Conservation (phyloP, 352 stramenopile genomes). For the Globisporangium ultimum region DNA sequence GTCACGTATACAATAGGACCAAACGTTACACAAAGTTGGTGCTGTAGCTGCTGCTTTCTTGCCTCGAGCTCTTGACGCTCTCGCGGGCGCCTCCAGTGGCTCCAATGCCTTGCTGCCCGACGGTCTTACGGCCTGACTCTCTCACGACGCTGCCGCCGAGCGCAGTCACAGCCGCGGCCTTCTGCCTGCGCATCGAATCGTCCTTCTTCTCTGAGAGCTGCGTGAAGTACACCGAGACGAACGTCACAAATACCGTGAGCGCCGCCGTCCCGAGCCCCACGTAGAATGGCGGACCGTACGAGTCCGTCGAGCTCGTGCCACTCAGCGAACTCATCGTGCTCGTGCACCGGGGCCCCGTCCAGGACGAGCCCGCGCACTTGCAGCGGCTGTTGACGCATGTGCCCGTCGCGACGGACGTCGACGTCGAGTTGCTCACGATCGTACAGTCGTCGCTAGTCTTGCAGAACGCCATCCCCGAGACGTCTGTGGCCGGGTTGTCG, state of each 20-base stretch:
- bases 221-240: neutral
- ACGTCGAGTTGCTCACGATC: conserved; percentile 19
- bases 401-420: conserved; percentile 23
- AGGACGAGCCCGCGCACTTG: conserved; percentile 22
- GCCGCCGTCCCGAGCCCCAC: neutral
- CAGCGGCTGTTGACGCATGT: conserved; percentile 28
- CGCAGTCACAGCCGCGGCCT: neutral
- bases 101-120: neutral
- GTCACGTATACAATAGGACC: too few species aligned
- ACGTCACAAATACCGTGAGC: conserved; percentile 2
- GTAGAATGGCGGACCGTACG: conserved; percentile 8
- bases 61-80: neutral
- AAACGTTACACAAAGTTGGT: conserved; percentile 14
- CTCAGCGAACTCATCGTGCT: conserved; percentile 5
- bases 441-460: conserved; percentile 26
- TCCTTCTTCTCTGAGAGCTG: neutral
- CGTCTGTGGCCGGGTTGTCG: conserved; percentile 19
- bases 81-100: neutral
- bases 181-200: conserved; percentile 2
- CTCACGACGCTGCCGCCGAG: neutral
- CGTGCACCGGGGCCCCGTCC: conserved; percentile 33
- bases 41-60: conserved; percentile 1
- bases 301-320: neutral
- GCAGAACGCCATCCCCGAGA: conserved; percentile 26
- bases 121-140: neutral